Evolutionary conservation across 2,329 filamentous ascomycete genomes (phyloP), one percentile per base, ranked within the genome.

Genomic region (Colletotrichum trifolii): DNA sequence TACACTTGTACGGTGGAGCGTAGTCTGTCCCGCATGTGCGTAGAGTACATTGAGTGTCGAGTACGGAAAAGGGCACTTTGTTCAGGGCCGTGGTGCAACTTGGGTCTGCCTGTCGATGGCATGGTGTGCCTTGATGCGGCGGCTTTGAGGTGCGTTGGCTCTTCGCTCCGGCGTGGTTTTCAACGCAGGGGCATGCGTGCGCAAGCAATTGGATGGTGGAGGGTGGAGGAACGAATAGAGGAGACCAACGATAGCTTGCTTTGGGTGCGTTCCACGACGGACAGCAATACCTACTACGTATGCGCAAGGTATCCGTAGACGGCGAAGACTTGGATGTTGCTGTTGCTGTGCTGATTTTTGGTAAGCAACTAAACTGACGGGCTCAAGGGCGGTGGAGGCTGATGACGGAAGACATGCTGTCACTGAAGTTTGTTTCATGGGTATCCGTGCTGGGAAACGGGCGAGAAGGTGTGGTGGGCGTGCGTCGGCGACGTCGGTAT

Each of bases 211-310:
- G 52, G 57, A 35, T 45, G 42, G 53, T 34, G 40, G 57, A 55
- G 61, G 42, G 53, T 34, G 40, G 57, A 55, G 61, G 52, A 50
- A 62, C 62, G 57, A 46, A 61, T 52, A 62, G 57, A 52, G 17
- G 59, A 55, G 47, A 40, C 17, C 47, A 46, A 50, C 50, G 62
- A 58, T 52, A 62, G 58, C 57, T 56, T 55, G 62, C 52, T 55
- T 65, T 65, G 52, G 35, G 58, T 56, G 62, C 39, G 25, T 25
- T 3, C 25, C 25, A 25, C 25, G 25, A 25, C 25, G 25, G 25
- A 25, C 25, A 25, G 25, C 25, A 25, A 25, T 25, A 25, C 25
- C 1, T 4, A 25, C 17, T 17, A 17, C 17, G 17, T 17, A 17
- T 25, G 25, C 25, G 25, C 25, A 25, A 25, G 25, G 25, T 25